Percentiles rank a stretch among this genome's conserved stretches.
Conservation (phyloP, 805 yeast genomes). For the Tetrapisispora arboricola region DNA sequence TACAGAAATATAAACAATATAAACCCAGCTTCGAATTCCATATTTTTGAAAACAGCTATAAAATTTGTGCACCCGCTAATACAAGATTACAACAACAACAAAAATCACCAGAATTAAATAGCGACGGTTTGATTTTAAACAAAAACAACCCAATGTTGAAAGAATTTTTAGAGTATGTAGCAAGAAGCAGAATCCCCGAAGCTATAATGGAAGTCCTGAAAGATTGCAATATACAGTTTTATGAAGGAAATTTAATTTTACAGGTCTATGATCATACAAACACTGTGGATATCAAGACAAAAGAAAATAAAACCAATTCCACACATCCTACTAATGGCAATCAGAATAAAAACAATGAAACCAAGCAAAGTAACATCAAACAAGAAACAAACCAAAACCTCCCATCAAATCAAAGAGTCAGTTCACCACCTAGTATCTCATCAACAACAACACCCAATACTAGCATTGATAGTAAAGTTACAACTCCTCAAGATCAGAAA, state of each 20-base stretch:
- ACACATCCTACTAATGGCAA: background rate
- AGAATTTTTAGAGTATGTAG: slow-evolving; percentile 69
- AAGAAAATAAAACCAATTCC: slow-evolving; percentile 5
- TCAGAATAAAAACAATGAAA: background rate
- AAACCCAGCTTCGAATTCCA: slow-evolving; percentile 84
- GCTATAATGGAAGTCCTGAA: slow-evolving; percentile 81
- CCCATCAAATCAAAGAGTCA: background rate
- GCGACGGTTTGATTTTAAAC: slow-evolving; percentile 71
- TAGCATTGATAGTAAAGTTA: background rate
- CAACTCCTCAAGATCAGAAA: background rate
- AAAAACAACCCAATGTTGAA: slow-evolving; percentile 64
- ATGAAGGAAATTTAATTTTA: slow-evolving; percentile 82
- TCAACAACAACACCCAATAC: background rate
- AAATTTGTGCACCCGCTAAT: slow-evolving; percentile 67
- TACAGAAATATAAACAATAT: slow-evolving; percentile 64
- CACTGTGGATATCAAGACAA: slow-evolving; percentile 25
- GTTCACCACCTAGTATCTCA: background rate
- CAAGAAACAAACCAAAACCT: background rate
- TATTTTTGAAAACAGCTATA: slow-evolving; percentile 81
- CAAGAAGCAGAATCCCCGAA: slow-evolving; percentile 76
- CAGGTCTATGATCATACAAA: slow-evolving; percentile 82
- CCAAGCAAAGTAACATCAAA: too few species aligned
- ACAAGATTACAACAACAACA: slow-evolving; percentile 27
- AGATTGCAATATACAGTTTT: slow-evolving; percentile 74
- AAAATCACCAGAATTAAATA: slow-evolving; percentile 27